Evolutionary conservation across 441 rosid species (phyloP).

Genomic region (Biscutella auriculata): DNA sequence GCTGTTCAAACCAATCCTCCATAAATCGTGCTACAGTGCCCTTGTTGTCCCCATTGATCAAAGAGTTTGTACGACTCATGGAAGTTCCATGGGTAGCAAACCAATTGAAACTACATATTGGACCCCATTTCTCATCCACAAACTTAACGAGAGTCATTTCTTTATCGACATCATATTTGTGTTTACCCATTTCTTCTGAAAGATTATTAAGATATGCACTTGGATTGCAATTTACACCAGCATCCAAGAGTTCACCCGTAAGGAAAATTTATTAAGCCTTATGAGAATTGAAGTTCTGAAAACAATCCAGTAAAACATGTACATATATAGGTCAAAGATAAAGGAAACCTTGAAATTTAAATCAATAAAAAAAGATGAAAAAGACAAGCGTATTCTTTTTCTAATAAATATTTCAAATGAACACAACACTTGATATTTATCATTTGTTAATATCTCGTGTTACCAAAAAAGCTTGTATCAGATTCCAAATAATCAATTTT

Average conservation of each 20-base stretch:
- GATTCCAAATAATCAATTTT: conserved; percentile 2
- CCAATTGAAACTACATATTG: conserved; percentile 92
- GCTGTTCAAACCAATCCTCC: conserved; percentile 88
- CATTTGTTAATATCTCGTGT: not conserved
- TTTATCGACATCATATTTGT: conserved; percentile 74
- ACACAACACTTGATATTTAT: not conserved
- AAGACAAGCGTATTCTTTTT: not conserved
- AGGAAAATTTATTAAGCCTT: conserved; percentile 7
- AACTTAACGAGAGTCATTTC: conserved; percentile 93
- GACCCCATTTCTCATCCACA: conserved; percentile 85
- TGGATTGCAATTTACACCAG: conserved; percentile 86
- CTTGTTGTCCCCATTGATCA: conserved; percentile 95
- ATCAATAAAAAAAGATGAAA: not conserved
- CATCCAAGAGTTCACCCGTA: conserved; percentile 80
- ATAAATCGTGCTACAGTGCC: conserved; percentile 88
- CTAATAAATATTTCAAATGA: not conserved
- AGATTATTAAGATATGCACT: conserved; percentile 90
- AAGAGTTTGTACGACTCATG: conserved; percentile 88
- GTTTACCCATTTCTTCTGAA: conserved; percentile 48
- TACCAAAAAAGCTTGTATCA: not conserved
- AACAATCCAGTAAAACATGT: not conserved
- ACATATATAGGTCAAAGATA: not conserved
- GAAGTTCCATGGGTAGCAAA: conserved; percentile 97
- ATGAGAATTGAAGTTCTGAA: not conserved
- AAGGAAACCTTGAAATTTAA: not conserved